These are phyloP conservation scores for Cyclocybe cylindracea DNA, from an alignment of 768 basidiomycete species.

Conservation along the genomic window DNA sequence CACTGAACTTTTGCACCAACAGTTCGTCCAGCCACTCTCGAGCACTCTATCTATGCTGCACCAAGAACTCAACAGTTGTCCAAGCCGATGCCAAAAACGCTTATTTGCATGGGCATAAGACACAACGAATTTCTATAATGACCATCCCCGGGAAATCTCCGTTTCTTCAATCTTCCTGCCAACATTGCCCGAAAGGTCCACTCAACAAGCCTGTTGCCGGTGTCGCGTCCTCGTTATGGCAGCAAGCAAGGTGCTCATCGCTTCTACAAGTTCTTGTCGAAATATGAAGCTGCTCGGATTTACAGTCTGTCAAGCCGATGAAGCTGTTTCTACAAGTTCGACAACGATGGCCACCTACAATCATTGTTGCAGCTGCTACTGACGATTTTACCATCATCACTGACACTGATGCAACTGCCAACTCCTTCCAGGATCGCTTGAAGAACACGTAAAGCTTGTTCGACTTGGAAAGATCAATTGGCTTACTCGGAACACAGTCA, in stretches of 20 bases:
- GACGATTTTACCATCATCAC: slow-evolving; percentile 32
- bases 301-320: no score
- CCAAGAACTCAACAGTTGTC: slow-evolving; percentile 1
- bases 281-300: slow-evolving; percentile 14
- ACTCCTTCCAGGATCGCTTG: slow-evolving; percentile 11
- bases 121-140: slow-evolving; percentile 25
- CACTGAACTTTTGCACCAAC: no score
- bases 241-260: slow-evolving; percentile 32
- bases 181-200: no score
- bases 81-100: slow-evolving; percentile 16
- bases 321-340: slow-evolving; percentile 21
- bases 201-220: slow-evolving; percentile 6
- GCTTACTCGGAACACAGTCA: slow-evolving; percentile 26
- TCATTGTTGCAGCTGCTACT: slow-evolving; percentile 21
- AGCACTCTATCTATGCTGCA: slow-evolving; percentile 23
- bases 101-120: no score
- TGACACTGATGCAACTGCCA: slow-evolving; percentile 5
- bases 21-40: slow-evolving; percentile 16
- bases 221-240: slow-evolving; percentile 30
- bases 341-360: slow-evolving; percentile 8
- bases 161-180: no score
- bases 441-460: slow-evolving; percentile 19
- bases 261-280: slow-evolving; percentile 27
- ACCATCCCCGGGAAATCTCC: no score
- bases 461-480: slow-evolving; percentile 25